Evolutionary conservation across 1,139 yeast genomes (phyloP).

Genomic region (Debaryomyces sp.): DNA sequence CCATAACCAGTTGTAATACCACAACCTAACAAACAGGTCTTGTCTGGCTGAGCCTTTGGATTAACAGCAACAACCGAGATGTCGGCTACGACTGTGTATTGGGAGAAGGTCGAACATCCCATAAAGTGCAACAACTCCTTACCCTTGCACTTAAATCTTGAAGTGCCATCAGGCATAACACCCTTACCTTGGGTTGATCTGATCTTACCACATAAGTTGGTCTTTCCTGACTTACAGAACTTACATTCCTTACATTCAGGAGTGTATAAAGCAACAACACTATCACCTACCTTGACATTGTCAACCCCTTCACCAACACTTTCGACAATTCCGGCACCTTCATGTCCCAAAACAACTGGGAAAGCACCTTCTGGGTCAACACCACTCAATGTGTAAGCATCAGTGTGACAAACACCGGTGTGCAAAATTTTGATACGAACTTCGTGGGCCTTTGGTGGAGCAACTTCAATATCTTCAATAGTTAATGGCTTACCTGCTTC

Average conservation of each 20-base stretch:
- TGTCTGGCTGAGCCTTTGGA: slow-evolving; percentile 79
- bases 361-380: slow-evolving; percentile 95
- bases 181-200: slow-evolving; percentile 55
- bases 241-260: slow-evolving; percentile 96
- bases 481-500: slow-evolving; percentile 85
- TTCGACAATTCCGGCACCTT: slow-evolving; percentile 96
- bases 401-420: slow-evolving; percentile 98
- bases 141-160: slow-evolving; percentile 85
- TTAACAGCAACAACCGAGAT: slow-evolving; percentile 95
- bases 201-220: slow-evolving; percentile 89
- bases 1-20: slow-evolving; percentile 99
- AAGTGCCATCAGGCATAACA: slow-evolving; percentile 83
- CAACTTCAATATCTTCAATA: slow-evolving; percentile 86
- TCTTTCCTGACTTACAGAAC: slow-evolving; percentile 93
- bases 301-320: slow-evolving; percentile 92
- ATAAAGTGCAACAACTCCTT: slow-evolving; percentile 84
- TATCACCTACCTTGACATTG: slow-evolving; percentile 83
- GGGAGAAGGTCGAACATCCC: slow-evolving; percentile 97
- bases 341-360: slow-evolving; percentile 92
- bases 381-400: slow-evolving; percentile 94
- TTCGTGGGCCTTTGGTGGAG: slow-evolving; percentile 95
- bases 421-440: slow-evolving; percentile 85
- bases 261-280: slow-evolving; percentile 88
- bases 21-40: slow-evolving; percentile 92
- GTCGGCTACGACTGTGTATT: slow-evolving; percentile 97